Percentiles rank a stretch among this genome's conserved stretches.
Evolutionary conservation across 192 early-diverging fungal genomes (phyloP).

Genomic region (Dissophora globulifera): DNA sequence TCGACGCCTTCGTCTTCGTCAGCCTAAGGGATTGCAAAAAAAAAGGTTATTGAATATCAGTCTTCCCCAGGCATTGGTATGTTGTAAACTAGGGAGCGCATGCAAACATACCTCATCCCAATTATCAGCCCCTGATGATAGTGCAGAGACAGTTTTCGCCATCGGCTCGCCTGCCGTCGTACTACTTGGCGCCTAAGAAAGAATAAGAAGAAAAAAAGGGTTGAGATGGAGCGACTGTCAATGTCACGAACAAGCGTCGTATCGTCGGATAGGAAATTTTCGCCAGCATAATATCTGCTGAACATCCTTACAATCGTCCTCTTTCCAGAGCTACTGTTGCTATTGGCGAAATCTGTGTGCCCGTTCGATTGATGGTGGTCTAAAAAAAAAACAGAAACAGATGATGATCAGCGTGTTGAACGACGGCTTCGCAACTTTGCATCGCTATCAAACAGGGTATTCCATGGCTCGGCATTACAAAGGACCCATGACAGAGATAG

Average conservation of each 20-base stretch:
- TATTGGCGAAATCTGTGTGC: not conserved
- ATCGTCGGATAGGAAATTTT: not conserved
- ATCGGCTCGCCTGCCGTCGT: conserved; percentile 32
- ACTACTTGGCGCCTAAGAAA: conserved; percentile 5
- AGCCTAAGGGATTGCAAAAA: conserved; percentile 6
- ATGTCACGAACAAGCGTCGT: too few species aligned
- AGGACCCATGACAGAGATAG: too few species aligned
- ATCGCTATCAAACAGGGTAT: too few species aligned
- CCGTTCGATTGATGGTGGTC: conserved; percentile 2
- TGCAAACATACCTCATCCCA: conserved; percentile 42
- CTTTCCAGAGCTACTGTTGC: not conserved
- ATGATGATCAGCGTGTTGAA: too few species aligned
- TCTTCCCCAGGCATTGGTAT: too few species aligned
- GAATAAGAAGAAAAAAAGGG: too few species aligned
- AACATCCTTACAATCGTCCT: conserved; percentile 8
- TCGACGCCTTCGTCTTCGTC: conserved; percentile 47
- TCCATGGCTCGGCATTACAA: too few species aligned
- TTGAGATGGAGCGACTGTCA: not conserved
- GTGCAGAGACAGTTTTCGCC: conserved; percentile 35
- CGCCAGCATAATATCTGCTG: too few species aligned
- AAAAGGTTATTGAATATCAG: too few species aligned
- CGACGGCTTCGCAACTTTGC: too few species aligned
- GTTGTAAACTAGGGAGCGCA: not conserved
- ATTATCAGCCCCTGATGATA: conserved; percentile 41
- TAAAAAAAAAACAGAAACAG: not conserved